These are phyloP conservation scores for Salvia sclarea DNA, from an alignment of 305 asterid species.

Conservation along the genomic window DNA sequence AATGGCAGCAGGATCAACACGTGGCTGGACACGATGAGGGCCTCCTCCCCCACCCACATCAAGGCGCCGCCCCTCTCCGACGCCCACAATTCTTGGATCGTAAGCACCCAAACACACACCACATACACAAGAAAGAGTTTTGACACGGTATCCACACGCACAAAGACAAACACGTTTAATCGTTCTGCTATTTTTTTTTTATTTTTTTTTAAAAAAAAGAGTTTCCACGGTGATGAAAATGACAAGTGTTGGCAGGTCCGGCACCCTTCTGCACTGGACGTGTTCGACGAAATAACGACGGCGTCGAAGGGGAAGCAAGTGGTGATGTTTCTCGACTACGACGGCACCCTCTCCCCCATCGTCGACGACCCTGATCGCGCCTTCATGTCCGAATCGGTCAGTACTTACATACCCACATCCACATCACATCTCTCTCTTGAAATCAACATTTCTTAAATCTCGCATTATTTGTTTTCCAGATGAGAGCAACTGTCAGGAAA, in stretches of 20 bases:
- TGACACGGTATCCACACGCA: not conserved
- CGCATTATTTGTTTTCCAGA: slow-evolving; percentile 37
- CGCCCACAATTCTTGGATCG: slow-evolving; percentile 56
- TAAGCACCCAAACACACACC: slow-evolving; percentile 30
- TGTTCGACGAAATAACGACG: slow-evolving; percentile 70
- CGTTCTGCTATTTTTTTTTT: not conserved
- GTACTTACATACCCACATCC: slow-evolving; percentile 25
- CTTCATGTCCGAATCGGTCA: slow-evolving; percentile 79
- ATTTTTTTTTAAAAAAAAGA: not conserved
- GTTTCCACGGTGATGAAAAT: not conserved
- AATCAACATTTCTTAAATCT: not conserved
- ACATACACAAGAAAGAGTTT: not conserved
- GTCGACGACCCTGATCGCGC: slow-evolving; percentile 93
- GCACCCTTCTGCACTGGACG: slow-evolving; percentile 84
- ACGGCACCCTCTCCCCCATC: slow-evolving; percentile 93
- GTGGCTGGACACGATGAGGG: slow-evolving; percentile 86
- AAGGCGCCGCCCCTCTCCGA: slow-evolving; percentile 50
- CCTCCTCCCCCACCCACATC: slow-evolving; percentile 79
- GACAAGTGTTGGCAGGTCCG: slow-evolving; percentile 45
- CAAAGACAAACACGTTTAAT: slow-evolving; percentile 25
- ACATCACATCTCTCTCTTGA: too few species aligned
- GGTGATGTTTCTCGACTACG: slow-evolving; percentile 90
- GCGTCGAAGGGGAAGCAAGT: slow-evolving; percentile 83
- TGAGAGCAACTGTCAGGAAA: slow-evolving; percentile 85
- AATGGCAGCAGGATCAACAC: slow-evolving; percentile 46